Evolutionary conservation across 2,329 filamentous ascomycete species (phyloP), one percentile per base, ranked within the genome.

Genomic region (Cylindrodendrum hubeiense): DNA sequence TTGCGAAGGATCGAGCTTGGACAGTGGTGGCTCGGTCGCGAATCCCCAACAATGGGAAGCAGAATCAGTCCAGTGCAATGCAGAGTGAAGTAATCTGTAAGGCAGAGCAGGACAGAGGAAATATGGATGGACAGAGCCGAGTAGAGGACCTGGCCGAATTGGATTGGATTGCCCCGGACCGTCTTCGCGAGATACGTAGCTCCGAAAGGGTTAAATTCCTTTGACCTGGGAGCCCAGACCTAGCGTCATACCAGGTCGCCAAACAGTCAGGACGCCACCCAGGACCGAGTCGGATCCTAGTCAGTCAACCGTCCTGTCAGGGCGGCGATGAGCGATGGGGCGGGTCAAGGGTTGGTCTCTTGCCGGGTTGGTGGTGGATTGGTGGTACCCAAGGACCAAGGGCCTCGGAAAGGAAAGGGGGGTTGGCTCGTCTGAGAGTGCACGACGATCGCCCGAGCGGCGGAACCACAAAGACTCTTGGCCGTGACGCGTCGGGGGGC

Each of bases 171-270:
- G 65, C 63, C 54, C 63, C 55, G 43, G 55, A 55, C 69, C 49
- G 69, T 63, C 46, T 61, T 50, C 55, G 65, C 56, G 50, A 66
- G 68, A 65, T 72, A 71, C 70, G 68, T 70, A 69, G 66, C 66
- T 68, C 55, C 59, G 68, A 68, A 74, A 72, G 68, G 67, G 69
- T 75, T 75, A 77, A 77, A 76, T 75, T 77, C 75, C 71, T 72
- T 50, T 72, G 72, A 64, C 66, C 57, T 69, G 60, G 57, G 66
- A 74, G 64, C 68, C 65, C 66, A 72, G 73, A 71, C 71, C 72
- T 72, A 74, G 75, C 75, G 75, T 76, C 73, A 76, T 74, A 68
- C 71, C 75, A 69, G 66, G 65, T 67, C 66, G 58, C 65, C 57
- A 72, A 73, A 67, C 67, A 70, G 63, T 50, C 24, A 49, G 63